A percentile compares a stretch with the other conserved stretches of the same genome.
These are phyloP conservation scores for Fonsecaea pedrosoi DNA, from an alignment of 2,329 filamentous ascomycete genomes.

Conservation along the genomic window DNA sequence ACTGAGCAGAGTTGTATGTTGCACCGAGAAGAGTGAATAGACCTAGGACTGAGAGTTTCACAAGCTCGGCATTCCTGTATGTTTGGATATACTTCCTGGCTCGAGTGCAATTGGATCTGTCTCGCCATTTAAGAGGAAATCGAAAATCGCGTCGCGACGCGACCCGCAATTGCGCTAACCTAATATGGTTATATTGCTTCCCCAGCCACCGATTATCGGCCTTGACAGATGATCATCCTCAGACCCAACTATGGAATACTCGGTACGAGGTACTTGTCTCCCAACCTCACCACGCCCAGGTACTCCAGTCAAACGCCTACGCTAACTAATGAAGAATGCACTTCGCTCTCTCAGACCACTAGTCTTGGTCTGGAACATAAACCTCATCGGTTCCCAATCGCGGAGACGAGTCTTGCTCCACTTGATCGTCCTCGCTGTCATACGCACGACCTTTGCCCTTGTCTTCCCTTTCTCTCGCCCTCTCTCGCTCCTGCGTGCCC, in stretches of 20 bases:
- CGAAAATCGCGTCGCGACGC: constrained; percentile 13
- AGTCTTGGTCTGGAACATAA: constrained; percentile 31
- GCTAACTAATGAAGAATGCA: constrained; percentile 36
- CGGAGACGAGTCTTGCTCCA: constrained; percentile 28
- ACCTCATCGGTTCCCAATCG: constrained; percentile 31
- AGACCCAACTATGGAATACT: not conserved
- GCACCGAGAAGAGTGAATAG: not conserved
- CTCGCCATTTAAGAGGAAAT: constrained; percentile 2
- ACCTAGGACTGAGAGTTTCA: not conserved
- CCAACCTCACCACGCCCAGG: not conserved
- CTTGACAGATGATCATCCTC: not conserved
- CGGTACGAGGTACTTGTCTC: not conserved
- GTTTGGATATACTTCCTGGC: constrained; percentile 3
- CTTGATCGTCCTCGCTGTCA: constrained; percentile 34
- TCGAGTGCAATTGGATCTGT: constrained; percentile 1
- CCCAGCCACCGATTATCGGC: constrained; percentile 26
- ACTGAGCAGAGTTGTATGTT: too few relatives aligned
- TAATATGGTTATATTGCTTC: constrained; percentile 34
- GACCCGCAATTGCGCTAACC: constrained; percentile 17
- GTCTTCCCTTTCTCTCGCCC: constrained; percentile 24
- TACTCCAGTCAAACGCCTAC: constrained; percentile 31
- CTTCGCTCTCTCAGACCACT: constrained; percentile 19
- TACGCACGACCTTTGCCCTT: constrained; percentile 31
- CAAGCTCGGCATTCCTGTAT: not conserved
- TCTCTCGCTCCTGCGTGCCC: constrained; percentile 21